Percentiles rank a stretch among this genome's conserved stretches.
Evolutionary conservation across 2,329 filamentous ascomycete species (phyloP).

Genomic region (Onygenales sp.): DNA sequence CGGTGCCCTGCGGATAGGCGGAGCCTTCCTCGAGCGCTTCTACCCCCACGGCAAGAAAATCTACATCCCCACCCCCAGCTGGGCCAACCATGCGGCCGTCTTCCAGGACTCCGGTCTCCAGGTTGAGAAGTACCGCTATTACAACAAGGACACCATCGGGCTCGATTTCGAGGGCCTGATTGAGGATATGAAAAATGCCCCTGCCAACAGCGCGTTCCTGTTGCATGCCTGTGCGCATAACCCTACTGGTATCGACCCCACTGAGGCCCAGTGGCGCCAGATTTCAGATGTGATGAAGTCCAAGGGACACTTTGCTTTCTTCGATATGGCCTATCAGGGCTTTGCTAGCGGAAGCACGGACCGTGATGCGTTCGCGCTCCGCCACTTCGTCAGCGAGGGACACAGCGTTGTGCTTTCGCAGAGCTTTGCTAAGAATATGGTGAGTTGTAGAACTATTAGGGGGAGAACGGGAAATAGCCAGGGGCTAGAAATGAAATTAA

Average conservation of each 20-base stretch:
- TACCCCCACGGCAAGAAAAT: conserved; percentile 88
- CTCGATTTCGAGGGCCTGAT: conserved; percentile 94
- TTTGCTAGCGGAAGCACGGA: conserved; percentile 89
- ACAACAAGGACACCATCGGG: conserved; percentile 97
- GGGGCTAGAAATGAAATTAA: neutral
- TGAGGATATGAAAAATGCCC: conserved; percentile 79
- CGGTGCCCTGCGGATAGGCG: conserved; percentile 88
- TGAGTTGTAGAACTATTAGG: conserved; percentile 28
- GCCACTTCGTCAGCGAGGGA: conserved; percentile 87
- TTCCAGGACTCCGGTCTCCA: conserved; percentile 87
- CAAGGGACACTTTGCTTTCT: conserved; percentile 86
- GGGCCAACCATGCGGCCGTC: conserved; percentile 96
- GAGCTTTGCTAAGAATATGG: conserved; percentile 99
- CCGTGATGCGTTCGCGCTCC: conserved; percentile 85
- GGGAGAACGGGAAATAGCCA: neutral
- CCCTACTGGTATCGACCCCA: conserved; percentile 93
- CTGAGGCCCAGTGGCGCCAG: conserved; percentile 80
- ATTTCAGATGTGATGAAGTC: conserved; percentile 81
- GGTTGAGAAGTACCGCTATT: conserved; percentile 96
- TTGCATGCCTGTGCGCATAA: conserved; percentile 98
- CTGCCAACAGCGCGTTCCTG: conserved; percentile 77
- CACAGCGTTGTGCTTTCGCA: conserved; percentile 82
- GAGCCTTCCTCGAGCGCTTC: conserved; percentile 84
- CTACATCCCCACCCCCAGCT: conserved; percentile 92
- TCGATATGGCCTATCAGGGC: conserved; percentile 99